Percentiles rank a stretch among this genome's conserved stretches.
Evolutionary conservation across 352 stramenopile species (phyloP).

Genomic region (Globisporangium viniferum): DNA sequence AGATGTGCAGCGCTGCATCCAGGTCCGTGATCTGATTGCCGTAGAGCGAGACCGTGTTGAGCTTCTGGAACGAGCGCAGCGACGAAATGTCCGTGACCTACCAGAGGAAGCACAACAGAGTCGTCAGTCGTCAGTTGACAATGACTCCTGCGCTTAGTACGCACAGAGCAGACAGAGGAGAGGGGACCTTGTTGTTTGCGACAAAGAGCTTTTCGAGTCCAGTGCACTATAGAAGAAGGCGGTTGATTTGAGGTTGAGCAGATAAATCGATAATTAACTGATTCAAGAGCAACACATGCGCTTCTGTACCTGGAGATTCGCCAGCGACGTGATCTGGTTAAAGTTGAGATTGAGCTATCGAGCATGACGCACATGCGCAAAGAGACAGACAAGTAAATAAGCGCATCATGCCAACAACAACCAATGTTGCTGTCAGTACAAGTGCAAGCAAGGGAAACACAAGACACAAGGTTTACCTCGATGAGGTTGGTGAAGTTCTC

Average conservation of each 20-base stretch:
- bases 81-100: constrained; percentile 49
- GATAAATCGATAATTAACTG: neutral
- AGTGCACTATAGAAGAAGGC: constrained; percentile 30
- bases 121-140: neutral
- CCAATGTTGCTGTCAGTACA: neutral
- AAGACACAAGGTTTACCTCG: constrained; percentile 33
- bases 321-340: constrained; percentile 51
- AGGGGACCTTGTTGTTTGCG: constrained; percentile 48
- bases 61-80: constrained; percentile 38
- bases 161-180: neutral
- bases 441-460: neutral
- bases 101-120: neutral
- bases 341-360: constrained; percentile 69
- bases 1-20: constrained; percentile 45
- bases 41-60: constrained; percentile 62
- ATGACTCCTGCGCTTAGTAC: neutral
- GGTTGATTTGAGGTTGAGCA: neutral
- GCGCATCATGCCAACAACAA: neutral
- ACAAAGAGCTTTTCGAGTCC: constrained; percentile 65
- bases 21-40: constrained; percentile 52
- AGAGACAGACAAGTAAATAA: neutral
- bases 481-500: constrained; percentile 70
- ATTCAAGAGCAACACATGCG: neutral
- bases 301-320: constrained; percentile 36
- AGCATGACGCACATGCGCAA: neutral